Conservation (phyloP, 2,329 filamentous ascomycete genomes). For the Emmonsiellopsis sp. region DNA sequence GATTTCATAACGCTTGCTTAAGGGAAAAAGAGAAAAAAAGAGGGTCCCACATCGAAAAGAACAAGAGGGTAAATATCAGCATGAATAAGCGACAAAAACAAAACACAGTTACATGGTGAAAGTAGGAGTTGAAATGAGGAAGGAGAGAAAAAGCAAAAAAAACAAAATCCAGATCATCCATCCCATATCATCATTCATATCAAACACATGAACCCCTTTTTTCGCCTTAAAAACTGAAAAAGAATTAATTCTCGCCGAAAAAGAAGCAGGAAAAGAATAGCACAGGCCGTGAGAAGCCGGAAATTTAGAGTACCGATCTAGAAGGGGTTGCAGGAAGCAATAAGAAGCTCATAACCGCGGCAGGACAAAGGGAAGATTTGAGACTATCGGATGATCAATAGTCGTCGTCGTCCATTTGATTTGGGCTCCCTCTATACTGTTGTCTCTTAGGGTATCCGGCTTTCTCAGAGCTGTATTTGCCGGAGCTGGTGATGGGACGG, state of each 20-base stretch:
- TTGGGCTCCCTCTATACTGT: slow-evolving; percentile 23
- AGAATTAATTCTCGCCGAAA: not conserved
- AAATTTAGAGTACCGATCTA: not conserved
- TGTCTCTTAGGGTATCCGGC: slow-evolving; percentile 15
- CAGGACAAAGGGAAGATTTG: not conserved
- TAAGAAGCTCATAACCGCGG: not conserved
- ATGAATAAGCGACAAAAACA: not conserved
- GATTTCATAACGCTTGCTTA: not conserved
- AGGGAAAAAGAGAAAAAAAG: not conserved
- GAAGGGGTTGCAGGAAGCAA: not conserved
- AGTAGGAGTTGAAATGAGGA: not conserved
- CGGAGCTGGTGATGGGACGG: slow-evolving; percentile 32
- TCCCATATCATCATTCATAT: not conserved
- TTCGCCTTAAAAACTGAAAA: not conserved
- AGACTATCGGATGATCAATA: slow-evolving; percentile 14
- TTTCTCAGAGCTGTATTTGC: slow-evolving; percentile 16
- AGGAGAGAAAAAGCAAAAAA: not conserved
- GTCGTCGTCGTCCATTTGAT: slow-evolving; percentile 28
- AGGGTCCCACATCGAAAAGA: not conserved
- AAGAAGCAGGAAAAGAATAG: not conserved
- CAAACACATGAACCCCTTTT: not conserved
- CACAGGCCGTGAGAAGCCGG: not conserved
- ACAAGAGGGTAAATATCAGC: not conserved
- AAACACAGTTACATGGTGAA: not conserved
- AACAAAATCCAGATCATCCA: not conserved